Conservation (phyloP, 345 rosid species). For the Barbarea vulgaris region DNA sequence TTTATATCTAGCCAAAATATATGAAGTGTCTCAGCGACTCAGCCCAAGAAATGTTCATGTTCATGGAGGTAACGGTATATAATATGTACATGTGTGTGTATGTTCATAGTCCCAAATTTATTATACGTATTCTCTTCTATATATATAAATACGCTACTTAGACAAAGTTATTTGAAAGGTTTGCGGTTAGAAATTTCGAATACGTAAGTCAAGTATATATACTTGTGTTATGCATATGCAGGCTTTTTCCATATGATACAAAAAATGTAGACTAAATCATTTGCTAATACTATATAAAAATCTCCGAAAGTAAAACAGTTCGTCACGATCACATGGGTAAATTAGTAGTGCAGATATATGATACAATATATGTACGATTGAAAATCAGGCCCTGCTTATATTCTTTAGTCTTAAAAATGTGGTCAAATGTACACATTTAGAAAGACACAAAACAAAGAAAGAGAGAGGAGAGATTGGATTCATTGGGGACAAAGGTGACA, state of each 20-base stretch:
- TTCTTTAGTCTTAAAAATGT: slow-evolving; percentile 28
- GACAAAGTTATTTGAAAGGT: not conserved
- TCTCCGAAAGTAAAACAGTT: slow-evolving; percentile 14
- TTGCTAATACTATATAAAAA: slow-evolving; percentile 4
- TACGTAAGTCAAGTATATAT: not conserved
- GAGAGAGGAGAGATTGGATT: slow-evolving; percentile 21
- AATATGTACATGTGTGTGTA: not conserved
- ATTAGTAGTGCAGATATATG: not conserved
- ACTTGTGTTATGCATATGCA: not conserved
- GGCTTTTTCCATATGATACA: not conserved
- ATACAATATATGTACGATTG: not conserved
- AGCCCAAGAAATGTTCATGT: not conserved
- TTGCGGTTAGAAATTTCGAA: not conserved
- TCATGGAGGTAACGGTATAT: not conserved
- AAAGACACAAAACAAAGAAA: slow-evolving; percentile 33
- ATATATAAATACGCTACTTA: not conserved
- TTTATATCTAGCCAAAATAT: not conserved
- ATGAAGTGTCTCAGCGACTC: not conserved
- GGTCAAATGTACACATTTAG: slow-evolving; percentile 45
- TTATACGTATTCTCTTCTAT: not conserved
- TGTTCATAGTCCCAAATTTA: not conserved
- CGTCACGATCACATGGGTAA: slow-evolving; percentile 24
- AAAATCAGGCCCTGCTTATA: slow-evolving; percentile 21
- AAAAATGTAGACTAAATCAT: slow-evolving; percentile 10
- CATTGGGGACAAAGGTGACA: slow-evolving; percentile 44